Conservation (phyloP, 768 basidiomycete genomes). For the Panellus pusillus region DNA sequence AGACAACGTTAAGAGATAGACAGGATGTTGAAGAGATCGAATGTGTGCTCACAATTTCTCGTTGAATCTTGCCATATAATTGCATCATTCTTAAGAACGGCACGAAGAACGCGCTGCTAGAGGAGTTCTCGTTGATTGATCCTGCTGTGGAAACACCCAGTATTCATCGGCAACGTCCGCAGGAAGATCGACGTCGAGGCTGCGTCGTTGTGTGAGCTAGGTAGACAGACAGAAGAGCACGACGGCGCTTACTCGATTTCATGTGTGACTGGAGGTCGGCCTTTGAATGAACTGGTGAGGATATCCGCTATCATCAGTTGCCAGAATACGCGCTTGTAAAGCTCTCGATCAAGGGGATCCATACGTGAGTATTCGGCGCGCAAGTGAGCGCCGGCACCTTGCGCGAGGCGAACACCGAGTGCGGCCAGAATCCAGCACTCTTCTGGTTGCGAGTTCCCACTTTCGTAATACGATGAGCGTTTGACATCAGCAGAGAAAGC, state of each 20-base stretch:
- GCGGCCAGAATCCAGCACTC: slow-evolving; percentile 1
- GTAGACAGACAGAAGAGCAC: no score
- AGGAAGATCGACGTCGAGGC: slow-evolving; percentile 8
- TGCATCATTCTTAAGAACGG: neutral
- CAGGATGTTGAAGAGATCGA: no score
- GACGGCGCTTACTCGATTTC: neutral
- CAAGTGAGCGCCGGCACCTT: no score
- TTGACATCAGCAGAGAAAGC: no score
- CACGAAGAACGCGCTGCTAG: neutral
- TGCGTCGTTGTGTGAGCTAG: neutral
- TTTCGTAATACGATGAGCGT: no score
- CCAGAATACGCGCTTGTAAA: slow-evolving; percentile 3
- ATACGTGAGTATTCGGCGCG: no score
- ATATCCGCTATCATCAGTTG: neutral
- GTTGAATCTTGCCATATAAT: neutral
- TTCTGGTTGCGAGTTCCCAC: neutral
- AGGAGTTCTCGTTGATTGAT: neutral
- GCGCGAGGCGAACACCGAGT: no score
- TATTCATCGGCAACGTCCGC: neutral
- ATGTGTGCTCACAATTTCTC: neutral
- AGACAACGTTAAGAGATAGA: neutral
- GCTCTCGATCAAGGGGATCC: no score
- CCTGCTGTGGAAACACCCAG: neutral
- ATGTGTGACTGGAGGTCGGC: neutral
- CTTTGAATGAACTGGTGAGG: slow-evolving; percentile 1